Conservation (phyloP, 202 grass and related monocot species). For the Brachypodium distachyon region DNA sequence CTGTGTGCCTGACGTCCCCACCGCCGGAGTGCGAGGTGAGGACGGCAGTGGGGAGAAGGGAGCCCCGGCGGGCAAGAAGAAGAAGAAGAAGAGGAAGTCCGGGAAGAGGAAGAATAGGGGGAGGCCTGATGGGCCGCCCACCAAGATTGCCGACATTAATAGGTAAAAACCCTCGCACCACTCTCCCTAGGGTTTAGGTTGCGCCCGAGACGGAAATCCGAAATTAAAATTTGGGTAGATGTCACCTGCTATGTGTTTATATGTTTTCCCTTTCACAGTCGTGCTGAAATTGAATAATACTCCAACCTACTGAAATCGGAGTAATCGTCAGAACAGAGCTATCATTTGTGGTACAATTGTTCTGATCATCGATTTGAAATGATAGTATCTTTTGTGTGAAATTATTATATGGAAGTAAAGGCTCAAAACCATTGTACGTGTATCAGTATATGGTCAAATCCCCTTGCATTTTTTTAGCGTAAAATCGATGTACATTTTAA, state of each 20-base stretch:
- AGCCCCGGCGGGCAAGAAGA: constrained; percentile 8
- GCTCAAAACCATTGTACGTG: not conserved
- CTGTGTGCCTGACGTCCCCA: not conserved
- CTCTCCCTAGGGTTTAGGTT: constrained; percentile 20
- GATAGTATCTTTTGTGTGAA: not conserved
- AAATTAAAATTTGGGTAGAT: not conserved
- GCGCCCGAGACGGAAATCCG: not conserved
- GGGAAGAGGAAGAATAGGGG: constrained; percentile 47
- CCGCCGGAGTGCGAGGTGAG: not conserved
- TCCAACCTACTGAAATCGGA: not conserved
- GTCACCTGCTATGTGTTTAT: not conserved
- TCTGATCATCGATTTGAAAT: not conserved
- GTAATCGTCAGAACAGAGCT: not conserved
- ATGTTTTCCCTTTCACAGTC: not conserved
- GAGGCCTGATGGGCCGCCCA: constrained; percentile 38
- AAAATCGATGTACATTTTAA: not conserved
- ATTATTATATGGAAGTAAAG: not conserved
- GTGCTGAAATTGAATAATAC: not conserved
- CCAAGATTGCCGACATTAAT: constrained; percentile 71
- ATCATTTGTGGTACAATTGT: not conserved
- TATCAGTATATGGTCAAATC: not conserved
- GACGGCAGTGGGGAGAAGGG: not conserved
- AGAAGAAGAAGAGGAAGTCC: constrained; percentile 31
- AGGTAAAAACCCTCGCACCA: constrained; percentile 23
- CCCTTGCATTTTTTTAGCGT: too few species aligned